Conservation (phyloP, 1,284 basidiomycete genomes). For the Marasmius fiardii region DNA sequence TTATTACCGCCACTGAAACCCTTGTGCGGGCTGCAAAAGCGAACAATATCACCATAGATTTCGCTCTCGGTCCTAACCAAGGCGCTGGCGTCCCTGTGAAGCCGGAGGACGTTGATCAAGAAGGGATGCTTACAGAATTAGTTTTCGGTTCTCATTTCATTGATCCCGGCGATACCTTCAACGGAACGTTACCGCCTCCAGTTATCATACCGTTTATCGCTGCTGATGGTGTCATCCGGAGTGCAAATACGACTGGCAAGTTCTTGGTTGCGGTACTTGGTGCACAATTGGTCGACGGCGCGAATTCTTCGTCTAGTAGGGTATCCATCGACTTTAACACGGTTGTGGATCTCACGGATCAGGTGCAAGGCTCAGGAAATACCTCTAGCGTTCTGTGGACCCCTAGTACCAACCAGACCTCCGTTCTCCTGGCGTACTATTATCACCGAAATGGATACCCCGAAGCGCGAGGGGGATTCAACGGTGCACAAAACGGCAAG, state of each 20-base stretch:
- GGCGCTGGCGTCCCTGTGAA: conserved; percentile 18
- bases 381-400: conserved; percentile 9
- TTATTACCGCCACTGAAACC: conserved; percentile 12
- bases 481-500: conserved; percentile 10
- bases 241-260: conserved; percentile 16
- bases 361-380: conserved; percentile 3
- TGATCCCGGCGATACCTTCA: conserved; percentile 12
- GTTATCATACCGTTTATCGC: conserved; percentile 10
- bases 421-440: conserved; percentile 17
- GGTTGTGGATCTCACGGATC: conserved; percentile 15
- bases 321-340: conserved; percentile 17
- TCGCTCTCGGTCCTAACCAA: conserved; percentile 16
- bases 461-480: conserved; percentile 15
- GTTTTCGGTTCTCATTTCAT: conserved; percentile 18
- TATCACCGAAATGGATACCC: conserved; percentile 17
- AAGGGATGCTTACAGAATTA: conserved; percentile 18
- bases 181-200: conserved; percentile 13
- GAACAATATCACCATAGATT: conserved; percentile 17
- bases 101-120: conserved; percentile 16
- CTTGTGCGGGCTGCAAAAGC: conserved; percentile 14
- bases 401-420: conserved; percentile 8
- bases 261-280: conserved; percentile 14
- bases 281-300: conserved; percentile 12
- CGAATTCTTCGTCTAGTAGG: conserved; percentile 4
- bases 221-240: conserved; percentile 8